Evolutionary conservation across 1,139 yeast species (phyloP).

Genomic region (Kodamaea fungicola): DNA sequence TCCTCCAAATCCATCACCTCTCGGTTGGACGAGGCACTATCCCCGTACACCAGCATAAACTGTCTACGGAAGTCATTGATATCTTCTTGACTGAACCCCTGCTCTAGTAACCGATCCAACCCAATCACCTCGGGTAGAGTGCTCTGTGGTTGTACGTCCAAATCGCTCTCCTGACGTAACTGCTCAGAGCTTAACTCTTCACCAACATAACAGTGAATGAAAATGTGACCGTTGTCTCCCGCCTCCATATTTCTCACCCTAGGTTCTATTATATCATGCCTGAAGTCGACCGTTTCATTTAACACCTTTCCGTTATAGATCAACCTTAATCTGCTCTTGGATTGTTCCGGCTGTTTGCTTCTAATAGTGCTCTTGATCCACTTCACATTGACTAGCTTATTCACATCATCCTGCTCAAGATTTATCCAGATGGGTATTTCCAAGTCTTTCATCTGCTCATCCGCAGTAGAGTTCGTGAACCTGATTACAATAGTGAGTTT

Average conservation of each 20-base stretch:
- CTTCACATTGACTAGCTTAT: conserved; percentile 26
- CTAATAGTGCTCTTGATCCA: conserved; percentile 33
- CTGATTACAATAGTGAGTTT: conserved; percentile 24
- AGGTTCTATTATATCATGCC: conserved; percentile 44
- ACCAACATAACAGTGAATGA: conserved; percentile 81
- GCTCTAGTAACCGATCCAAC: conserved; percentile 75
- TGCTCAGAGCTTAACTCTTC: conserved; percentile 60
- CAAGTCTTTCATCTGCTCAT: conserved; percentile 24
- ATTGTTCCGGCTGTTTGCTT: conserved; percentile 16
- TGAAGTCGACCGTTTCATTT: conserved; percentile 55
- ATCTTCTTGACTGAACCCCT: conserved; percentile 81
- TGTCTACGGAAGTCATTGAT: conserved; percentile 69
- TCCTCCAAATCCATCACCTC: conserved; percentile 42
- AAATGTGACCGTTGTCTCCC: conserved; percentile 27
- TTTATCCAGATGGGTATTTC: conserved; percentile 28
- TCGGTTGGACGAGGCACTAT: conserved; percentile 4
- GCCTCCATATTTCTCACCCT: conserved; percentile 13
- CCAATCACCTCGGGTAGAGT: conserved; percentile 76
- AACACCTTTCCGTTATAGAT: conserved; percentile 74
- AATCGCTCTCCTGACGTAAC: conserved; percentile 56
- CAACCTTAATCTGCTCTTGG: conserved; percentile 57
- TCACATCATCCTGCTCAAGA: conserved; percentile 31
- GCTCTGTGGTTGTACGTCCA: conserved; percentile 52
- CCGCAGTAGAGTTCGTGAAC: conserved; percentile 28
- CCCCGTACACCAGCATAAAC: conserved; percentile 58